Percentiles rank a stretch among this genome's conserved stretches.
phyloP scores from a whole-genome alignment of 1,139 yeast genomes.

The Chernovozyma aurita region DNA sequence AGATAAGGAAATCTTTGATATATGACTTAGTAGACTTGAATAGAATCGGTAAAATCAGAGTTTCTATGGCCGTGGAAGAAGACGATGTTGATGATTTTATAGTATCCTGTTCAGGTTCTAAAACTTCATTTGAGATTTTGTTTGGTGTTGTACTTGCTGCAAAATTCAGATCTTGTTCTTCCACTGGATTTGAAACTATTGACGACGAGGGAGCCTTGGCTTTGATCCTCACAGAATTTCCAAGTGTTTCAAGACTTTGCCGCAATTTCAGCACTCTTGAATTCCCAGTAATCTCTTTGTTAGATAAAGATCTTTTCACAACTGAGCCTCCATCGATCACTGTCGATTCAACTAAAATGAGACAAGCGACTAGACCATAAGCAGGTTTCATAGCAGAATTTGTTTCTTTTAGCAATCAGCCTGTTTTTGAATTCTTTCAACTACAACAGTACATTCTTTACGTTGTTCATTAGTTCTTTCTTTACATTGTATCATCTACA shows the following conservation, averaged over 20 bases:
- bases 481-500: too few species aligned
- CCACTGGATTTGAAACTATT: background rate
- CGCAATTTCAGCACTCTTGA: background rate
- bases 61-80: background rate
- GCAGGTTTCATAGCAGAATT: background rate
- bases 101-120: background rate
- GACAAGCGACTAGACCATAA: background rate
- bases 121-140: background rate
- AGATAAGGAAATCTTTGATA: conserved; percentile 2
- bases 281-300: background rate
- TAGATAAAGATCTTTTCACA: background rate
- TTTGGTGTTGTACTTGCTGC: background rate
- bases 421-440: background rate
- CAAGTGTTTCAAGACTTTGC: background rate
- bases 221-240: background rate
- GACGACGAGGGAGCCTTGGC: background rate
- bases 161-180: background rate
- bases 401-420: background rate
- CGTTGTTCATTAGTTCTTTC: too few species aligned
- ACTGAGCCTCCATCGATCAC: background rate
- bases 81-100: background rate
- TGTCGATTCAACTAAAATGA: background rate
- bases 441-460: too few species aligned
- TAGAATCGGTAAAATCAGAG: background rate
- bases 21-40: conserved; percentile 4